Base-by-base conservation (phyloP, 768 basidiomycete genomes). In the Agaricus subrufescens region DNA sequence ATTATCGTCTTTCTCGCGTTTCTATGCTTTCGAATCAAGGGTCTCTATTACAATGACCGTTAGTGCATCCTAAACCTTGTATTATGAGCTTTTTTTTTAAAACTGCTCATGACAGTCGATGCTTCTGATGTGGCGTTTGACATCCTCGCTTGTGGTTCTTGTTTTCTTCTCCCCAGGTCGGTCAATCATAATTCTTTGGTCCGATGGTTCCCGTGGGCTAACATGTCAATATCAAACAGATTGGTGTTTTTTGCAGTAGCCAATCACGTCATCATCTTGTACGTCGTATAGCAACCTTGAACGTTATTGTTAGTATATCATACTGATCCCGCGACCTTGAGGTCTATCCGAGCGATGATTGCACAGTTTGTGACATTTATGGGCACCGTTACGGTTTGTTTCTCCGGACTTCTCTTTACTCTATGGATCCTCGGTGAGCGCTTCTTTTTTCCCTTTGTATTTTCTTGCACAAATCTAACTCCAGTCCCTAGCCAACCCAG, bases 341-440 rank as follows among this genome's bases (percentile, higher is more conserved):
- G 91, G 47, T 85, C 91, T 3, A 71, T 93, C 31, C 85, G 87
- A 8, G 89, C 85, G 8, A 94, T 94, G 91, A 85, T 89, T 30
- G 75, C 80, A 0, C 86, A 91, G 60, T 91, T 90, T 62, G 67
- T 86, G 8, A 85, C 89, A 69, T 92, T 93, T 72, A 87, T 92
- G 48, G 76, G 78, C 5, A 87, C 91, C 49, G 89, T 89, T 7
- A 76, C 78, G 2, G 82, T 85, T 14, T 92, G 90, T 67, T 93
- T 94, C 68, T 92, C 91, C 7, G 91, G 91, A 4, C 69, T 93
- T 23, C 58, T 80, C 34, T 80, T 79, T 62, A 75, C 79, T 15
- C 62, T 81, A 37, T 81, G 79, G 78, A 77, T 72, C 7, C 71
- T 81, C 10, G 71, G 73, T 66, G 61, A 55, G 63, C 63, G n/a